Evolutionary conservation across 2,329 filamentous ascomycete genomes (phyloP).

Genomic region (Penicillium glabrum): DNA sequence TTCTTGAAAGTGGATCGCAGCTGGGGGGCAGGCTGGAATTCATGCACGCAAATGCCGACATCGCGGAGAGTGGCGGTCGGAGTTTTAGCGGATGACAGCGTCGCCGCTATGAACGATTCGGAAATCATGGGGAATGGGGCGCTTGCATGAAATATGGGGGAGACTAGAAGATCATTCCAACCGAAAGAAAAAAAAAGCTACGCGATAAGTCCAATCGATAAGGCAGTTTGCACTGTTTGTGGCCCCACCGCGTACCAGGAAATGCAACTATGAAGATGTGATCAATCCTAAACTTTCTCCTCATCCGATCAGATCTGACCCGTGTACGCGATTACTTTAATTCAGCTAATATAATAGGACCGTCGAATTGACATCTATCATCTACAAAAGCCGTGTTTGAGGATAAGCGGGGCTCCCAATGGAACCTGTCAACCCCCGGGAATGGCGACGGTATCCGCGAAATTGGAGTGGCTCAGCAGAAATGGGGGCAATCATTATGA

Average conservation of each 20-base stretch:
- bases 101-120: constrained; percentile 49
- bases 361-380: constrained; percentile 10
- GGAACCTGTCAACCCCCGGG: constrained; percentile 16
- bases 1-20: constrained; percentile 85
- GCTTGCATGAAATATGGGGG: constrained; percentile 19
- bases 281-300: constrained; percentile 13
- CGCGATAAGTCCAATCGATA: constrained; percentile 28
- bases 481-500: not conserved
- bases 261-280: constrained; percentile 8
- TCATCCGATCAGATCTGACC: constrained; percentile 2
- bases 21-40: constrained; percentile 73
- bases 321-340: constrained; percentile 10
- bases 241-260: not conserved
- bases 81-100: constrained; percentile 41
- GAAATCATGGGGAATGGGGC: constrained; percentile 45
- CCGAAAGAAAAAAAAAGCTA: constrained; percentile 2
- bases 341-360: not conserved
- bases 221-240: constrained; percentile 39
- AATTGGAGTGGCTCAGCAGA: not conserved
- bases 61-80: constrained; percentile 63
- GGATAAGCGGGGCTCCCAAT: not conserved
- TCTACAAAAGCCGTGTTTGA: constrained; percentile 3
- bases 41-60: constrained; percentile 82
- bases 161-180: constrained; percentile 13
- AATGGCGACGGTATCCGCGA: not conserved